Base-by-base conservation (phyloP, 345 rosid genomes). In the Syzygium jambos region DNA sequence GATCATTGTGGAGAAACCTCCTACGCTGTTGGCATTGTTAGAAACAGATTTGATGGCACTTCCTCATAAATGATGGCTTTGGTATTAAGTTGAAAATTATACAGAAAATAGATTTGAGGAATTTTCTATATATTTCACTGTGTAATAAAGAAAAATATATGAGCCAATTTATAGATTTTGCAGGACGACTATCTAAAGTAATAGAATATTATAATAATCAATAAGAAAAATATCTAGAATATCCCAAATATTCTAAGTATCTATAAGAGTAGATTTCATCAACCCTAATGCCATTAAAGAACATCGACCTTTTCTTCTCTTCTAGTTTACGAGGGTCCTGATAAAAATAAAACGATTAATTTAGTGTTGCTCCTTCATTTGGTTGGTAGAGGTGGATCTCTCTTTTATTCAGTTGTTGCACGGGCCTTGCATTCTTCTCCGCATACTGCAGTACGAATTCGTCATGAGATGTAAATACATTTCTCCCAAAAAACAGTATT, bases 351-450 rank as follows among this genome's bases (percentile, higher is more conserved):
- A 73, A 34, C 4, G 25, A 49, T 21, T 73, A 73, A 73, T 38
- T 38, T 73, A 0, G 7, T 38, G 46, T 38, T 73, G 49, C 49
- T 11, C 8, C 80, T 73, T 73, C 49, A 9, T 73, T 73, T 73
- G 80, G 49, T 19, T 25, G 23, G 51, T 22, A 86, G 83, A 85
- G 63, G 56, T 57, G 52, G 46, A 90, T 55, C 86, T 77, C 63
- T 85, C 95, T 56, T 21, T 34, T 11, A 73, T 93, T 84, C 9
- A 91, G 87, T 21, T 91, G 89, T 34, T 94, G 96, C 85, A 92
- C 65, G 19, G 96, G 95, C 65, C 95, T 91, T 84, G 93, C 94
- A 89, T 94, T 94, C 77, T 73, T 25, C 87, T 92, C 91, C 25
- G 95, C 93, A 85, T 89, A 59, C 96, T 94, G 94, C 84, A 89